A percentile compares a stretch with the other conserved stretches of the same genome.
phyloP scores from a whole-genome alignment of 2,329 filamentous ascomycete species.

The Hypomyces perniciosus region DNA sequence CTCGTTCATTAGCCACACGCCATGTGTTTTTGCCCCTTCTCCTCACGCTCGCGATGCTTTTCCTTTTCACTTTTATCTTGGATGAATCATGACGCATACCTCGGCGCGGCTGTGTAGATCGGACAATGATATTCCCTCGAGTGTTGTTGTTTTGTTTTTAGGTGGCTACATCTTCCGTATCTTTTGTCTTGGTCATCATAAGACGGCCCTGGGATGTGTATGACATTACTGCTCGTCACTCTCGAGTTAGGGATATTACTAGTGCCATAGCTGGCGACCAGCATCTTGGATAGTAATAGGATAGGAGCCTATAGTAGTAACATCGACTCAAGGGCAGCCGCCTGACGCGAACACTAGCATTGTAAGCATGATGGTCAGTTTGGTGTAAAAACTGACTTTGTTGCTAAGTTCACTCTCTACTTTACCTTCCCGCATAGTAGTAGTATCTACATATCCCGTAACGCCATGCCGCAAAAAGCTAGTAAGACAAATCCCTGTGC shows the following conservation, averaged over 20 bases:
- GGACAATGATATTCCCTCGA: neutral
- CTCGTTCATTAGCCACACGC: too few species aligned
- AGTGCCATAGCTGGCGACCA: neutral
- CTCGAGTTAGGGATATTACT: neutral
- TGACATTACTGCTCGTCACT: neutral
- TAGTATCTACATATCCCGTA: constrained; percentile 30
- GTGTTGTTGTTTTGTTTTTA: too few species aligned
- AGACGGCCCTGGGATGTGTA: neutral
- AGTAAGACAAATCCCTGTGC: constrained; percentile 24
- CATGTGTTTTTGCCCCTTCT: neutral
- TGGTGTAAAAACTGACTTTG: too few species aligned
- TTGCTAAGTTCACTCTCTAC: neutral
- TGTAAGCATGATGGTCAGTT: too few species aligned
- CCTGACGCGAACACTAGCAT: too few species aligned
- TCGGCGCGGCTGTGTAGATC: neutral
- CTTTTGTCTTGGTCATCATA: neutral
- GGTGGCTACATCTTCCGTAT: neutral
- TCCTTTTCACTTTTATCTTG: neutral
- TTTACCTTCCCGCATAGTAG: neutral
- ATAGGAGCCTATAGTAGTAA: too few species aligned
- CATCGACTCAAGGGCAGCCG: too few species aligned
- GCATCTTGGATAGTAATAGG: too few species aligned
- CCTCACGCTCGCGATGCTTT: neutral
- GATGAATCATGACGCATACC: neutral
- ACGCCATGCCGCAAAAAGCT: constrained; percentile 35